Evolutionary conservation across 331 rosid species (phyloP), one percentile per base, ranked within the genome.

Genomic region (Pyrus hybrid): DNA sequence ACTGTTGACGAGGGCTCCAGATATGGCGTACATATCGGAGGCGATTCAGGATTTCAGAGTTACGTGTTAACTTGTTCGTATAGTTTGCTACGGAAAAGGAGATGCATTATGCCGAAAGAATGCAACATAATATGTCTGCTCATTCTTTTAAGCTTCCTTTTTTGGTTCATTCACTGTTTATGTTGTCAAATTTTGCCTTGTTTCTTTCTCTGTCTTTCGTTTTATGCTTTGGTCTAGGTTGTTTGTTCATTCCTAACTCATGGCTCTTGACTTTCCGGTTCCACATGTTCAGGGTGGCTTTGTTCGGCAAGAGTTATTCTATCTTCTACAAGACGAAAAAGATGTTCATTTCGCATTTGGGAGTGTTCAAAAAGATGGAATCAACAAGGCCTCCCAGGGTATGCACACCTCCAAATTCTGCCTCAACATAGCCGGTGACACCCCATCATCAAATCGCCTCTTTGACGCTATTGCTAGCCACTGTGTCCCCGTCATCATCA

Each of bases 331-430:
- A 78, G 83, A 79, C 9, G 97, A 93, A 77, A 87, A 85, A 10
- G 90, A 90, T 21, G 94, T 93, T 60, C 97, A 90, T 77, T 93
- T 93, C 76, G 75, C 93, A 20, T 93, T 90, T 78, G 97, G 97
- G 5, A 90, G 88, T 79, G 86, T 73, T 53, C 89, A 82, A 29
- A 86, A 82, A 54, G 90, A 83, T 53, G 96, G 97, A 54, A 14
- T 93, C 10, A 79, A 23, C 73, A 83, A 83, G 65, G 83, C 94
- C 2, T 77, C 88, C 0, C 77, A 77, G 14, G 97, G 97, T 67
- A 93, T 93, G 97, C 89, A 68, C 2, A 65, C 88, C 16, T 90
- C 97, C 16, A 93, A 93, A 66, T 93, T 93, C n/a, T n/a, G n/a
- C n/a, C n/a, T n/a, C n/a, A n/a, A n/a, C n/a, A n/a, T n/a, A n/a